phyloP scores from a whole-genome alignment of 441 rosid genomes.

The Hura crepitans region DNA sequence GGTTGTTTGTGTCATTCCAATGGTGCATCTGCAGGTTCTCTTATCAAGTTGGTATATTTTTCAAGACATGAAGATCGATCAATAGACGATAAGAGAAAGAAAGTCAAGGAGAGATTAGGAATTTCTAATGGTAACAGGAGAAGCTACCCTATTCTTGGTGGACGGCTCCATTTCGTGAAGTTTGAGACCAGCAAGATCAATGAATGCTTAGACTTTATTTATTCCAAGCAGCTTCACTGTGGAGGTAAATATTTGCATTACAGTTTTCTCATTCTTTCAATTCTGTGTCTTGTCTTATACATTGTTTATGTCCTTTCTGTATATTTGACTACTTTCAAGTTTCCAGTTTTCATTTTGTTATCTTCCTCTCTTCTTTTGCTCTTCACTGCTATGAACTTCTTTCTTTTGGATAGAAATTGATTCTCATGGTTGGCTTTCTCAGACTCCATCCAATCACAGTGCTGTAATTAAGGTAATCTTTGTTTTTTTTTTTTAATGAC shows the following conservation, averaged over 20 bases:
- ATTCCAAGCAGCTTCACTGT: constrained; percentile 86
- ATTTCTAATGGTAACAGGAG: constrained; percentile 73
- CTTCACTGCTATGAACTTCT: constrained; percentile 11
- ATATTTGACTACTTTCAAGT: constrained; percentile 6
- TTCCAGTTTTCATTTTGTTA: constrained; percentile 17
- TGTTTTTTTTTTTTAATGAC: neutral
- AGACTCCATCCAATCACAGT: constrained; percentile 32
- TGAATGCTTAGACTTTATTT: constrained; percentile 89
- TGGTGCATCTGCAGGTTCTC: constrained; percentile 62
- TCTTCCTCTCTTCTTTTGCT: constrained; percentile 9
- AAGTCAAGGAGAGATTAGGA: constrained; percentile 63
- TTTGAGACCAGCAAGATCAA: constrained; percentile 89
- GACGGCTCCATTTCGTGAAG: constrained; percentile 96
- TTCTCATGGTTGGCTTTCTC: constrained; percentile 42
- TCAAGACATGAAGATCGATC: constrained; percentile 84
- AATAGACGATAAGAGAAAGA: constrained; percentile 63
- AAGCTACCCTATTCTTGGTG: constrained; percentile 95
- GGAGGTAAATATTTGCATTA: constrained; percentile 45
- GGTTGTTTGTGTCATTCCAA: neutral
- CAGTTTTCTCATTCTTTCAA: constrained; percentile 8
- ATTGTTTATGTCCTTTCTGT: neutral
- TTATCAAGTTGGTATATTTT: constrained; percentile 90
- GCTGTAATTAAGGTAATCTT: constrained; percentile 56
- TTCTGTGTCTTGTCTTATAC: constrained; percentile 7
- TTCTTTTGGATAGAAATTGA: constrained; percentile 43